Evolutionary conservation across 1,284 basidiomycete genomes (phyloP), one percentile per base, ranked within the genome.

Genomic region (Ganoderma resinaceum): DNA sequence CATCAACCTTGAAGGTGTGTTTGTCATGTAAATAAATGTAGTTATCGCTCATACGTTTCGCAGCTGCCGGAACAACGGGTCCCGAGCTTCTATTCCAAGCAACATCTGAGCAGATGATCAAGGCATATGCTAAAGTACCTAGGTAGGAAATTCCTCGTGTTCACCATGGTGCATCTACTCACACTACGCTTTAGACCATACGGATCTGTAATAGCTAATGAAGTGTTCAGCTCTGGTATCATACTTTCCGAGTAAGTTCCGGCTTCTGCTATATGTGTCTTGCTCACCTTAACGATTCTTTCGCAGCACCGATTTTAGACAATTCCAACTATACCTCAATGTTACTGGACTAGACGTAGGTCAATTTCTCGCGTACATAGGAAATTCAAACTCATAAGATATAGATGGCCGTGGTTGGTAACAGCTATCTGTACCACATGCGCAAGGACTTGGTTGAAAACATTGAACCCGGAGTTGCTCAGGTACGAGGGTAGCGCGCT

Each of bases 31-130:
- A 23, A 16, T 18, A 33, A 6, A 23, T 43, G 40, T 59, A 29
- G 35, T 26, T 0, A 20, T 0, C 42, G 35, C 52, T 61, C 61
- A 40, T 61, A 43, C n/a, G 23, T 20, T 14, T 23, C 16, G 3
- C 33, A 90, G 95, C 96, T 55, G 96, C 95, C 49, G 97, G 97
- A 0, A 91, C 92, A 0, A 92, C 89, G 6, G 97, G 97, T 0
- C 93, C 91, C 29, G 95, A 97, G 75, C 84, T 99, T 9, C 86
- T 99, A 16, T 99, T 99, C 85, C 97, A 99, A 82, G 97, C 97
- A 0, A 98, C 95, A 0, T 96, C 94, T 16, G 89, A 93, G 71
- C 90, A 96, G 78, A 98, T 99, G 95, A 94, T 99, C 23, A 86
- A 93, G 69, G 96, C 95, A 0, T 98, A 97, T 77, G 88, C 92